These are phyloP conservation scores for Plasmopara viticola DNA, from an alignment of 352 stramenopile species.

Conservation along the genomic window DNA sequence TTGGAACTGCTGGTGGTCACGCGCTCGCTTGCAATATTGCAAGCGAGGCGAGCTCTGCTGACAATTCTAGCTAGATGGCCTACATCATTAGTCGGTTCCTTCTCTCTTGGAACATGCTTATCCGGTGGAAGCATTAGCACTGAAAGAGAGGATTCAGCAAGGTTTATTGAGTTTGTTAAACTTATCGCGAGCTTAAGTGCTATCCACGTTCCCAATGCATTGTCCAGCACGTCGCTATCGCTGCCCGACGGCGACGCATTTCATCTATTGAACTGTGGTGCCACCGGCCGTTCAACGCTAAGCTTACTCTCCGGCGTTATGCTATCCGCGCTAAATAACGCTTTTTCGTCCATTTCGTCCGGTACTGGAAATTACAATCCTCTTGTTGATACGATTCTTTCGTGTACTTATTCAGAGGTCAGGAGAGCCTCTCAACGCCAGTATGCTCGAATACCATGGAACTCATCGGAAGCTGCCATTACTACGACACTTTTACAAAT, in stretches of 20 bases:
- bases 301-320: slow-evolving; percentile 43
- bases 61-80: slow-evolving; percentile 80
- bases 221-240: slow-evolving; percentile 19
- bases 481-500: slow-evolving; percentile 69
- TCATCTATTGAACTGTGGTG: slow-evolving; percentile 52
- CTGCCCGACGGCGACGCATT: slow-evolving; percentile 36
- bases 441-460: slow-evolving; percentile 82
- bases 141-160: slow-evolving; percentile 32
- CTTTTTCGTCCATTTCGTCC: slow-evolving; percentile 21
- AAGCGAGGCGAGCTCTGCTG: slow-evolving; percentile 65
- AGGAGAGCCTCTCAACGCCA: slow-evolving; percentile 60
- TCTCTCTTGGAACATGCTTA: slow-evolving; percentile 49
- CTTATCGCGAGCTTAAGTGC: slow-evolving; percentile 67
- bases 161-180: slow-evolving; percentile 83
- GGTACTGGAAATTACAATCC: slow-evolving; percentile 21
- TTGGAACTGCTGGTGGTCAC: slow-evolving; percentile 71
- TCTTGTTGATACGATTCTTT: slow-evolving; percentile 49
- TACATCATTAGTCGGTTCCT: slow-evolving; percentile 40
- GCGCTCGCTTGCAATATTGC: slow-evolving; percentile 72
- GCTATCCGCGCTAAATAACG: slow-evolving; percentile 37
- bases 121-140: slow-evolving; percentile 5
- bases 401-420: slow-evolving; percentile 58
- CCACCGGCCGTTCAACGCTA: slow-evolving; percentile 48
- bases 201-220: slow-evolving; percentile 28
- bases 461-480: slow-evolving; percentile 60